A percentile compares a stretch with the other conserved stretches of the same genome.
phyloP scores from a whole-genome alignment of 192 early-diverging fungal genomes.

The Backusella tarrabulga region DNA sequence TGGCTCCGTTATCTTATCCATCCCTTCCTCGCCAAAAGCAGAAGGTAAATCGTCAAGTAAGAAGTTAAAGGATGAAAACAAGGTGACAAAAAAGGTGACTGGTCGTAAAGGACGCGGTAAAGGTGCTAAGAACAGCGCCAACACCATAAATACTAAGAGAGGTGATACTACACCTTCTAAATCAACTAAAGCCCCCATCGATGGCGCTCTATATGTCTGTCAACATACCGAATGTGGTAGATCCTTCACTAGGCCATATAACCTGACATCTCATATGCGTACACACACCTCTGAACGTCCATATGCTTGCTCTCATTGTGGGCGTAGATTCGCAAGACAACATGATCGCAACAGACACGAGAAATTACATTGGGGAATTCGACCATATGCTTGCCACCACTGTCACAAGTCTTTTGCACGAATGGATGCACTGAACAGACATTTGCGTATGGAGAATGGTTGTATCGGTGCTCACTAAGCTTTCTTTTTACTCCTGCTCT shows the following conservation, averaged over 20 bases:
- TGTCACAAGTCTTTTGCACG: conserved; percentile 76
- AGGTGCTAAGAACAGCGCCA: not conserved
- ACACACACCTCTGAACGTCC: conserved; percentile 76
- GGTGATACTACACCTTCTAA: not conserved
- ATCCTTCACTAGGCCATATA: conserved; percentile 73
- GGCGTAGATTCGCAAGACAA: conserved; percentile 80
- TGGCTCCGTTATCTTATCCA: not conserved
- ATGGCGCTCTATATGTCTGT: conserved; percentile 15
- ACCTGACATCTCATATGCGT: conserved; percentile 71
- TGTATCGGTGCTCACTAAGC: conserved; percentile 8
- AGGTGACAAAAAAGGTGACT: not conserved
- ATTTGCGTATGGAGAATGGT: conserved; percentile 40
- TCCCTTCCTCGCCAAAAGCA: not conserved
- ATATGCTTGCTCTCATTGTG: conserved; percentile 68
- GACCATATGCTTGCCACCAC: conserved; percentile 66
- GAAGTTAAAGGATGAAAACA: not conserved
- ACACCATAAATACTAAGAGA: not conserved
- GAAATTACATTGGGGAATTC: conserved; percentile 71
- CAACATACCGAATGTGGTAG: conserved; percentile 53
- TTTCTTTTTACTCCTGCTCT: not conserved
- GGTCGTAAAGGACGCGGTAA: conserved; percentile 10
- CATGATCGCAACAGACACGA: conserved; percentile 86
- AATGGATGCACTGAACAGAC: conserved; percentile 70
- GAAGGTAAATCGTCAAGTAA: not conserved
- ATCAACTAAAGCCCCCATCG: not conserved